Percentiles rank a stretch among this genome's conserved stretches.
phyloP scores from a whole-genome alignment of 1,284 basidiomycete species.

The Anthracocystis panici-leucophaei region DNA sequence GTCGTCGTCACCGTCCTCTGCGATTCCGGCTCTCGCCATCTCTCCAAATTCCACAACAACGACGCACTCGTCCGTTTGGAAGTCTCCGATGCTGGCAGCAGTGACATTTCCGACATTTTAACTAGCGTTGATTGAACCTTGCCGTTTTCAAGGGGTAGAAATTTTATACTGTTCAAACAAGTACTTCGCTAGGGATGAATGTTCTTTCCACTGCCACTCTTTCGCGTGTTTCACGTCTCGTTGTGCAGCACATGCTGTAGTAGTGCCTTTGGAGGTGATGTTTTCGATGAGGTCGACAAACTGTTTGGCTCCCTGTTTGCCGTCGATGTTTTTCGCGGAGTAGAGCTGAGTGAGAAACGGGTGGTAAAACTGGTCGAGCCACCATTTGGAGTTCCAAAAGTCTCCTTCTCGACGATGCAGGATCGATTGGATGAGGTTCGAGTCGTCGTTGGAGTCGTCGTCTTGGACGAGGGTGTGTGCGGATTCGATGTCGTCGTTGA shows the following conservation, averaged over 20 bases:
- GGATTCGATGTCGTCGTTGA: slow-evolving; percentile 54
- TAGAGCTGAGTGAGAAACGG: slow-evolving; percentile 31
- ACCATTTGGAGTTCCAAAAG: slow-evolving; percentile 61
- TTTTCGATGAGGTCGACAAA: slow-evolving; percentile 53
- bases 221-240: slow-evolving; percentile 33
- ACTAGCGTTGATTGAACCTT: not conserved
- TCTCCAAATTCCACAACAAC: slow-evolving; percentile 68
- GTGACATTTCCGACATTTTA: slow-evolving; percentile 65
- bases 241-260: slow-evolving; percentile 51
- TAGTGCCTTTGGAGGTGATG: slow-evolving; percentile 35
- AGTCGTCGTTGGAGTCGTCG: slow-evolving; percentile 43
- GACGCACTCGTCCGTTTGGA: slow-evolving; percentile 46
- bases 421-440: slow-evolving; percentile 51
- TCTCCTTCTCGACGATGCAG: slow-evolving; percentile 55
- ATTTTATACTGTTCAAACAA: slow-evolving; percentile 26
- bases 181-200: slow-evolving; percentile 14
- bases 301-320: slow-evolving; percentile 29
- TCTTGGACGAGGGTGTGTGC: slow-evolving; percentile 51
- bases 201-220: slow-evolving; percentile 46
- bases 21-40: slow-evolving; percentile 65
- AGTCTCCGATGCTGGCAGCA: slow-evolving; percentile 45
- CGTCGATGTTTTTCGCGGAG: slow-evolving; percentile 15
- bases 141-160: not conserved
- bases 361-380: slow-evolving; percentile 48
- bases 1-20: slow-evolving; percentile 67